Conservation (phyloP, 2,329 filamentous ascomycete genomes). For the Phialocephala subalpina region DNA sequence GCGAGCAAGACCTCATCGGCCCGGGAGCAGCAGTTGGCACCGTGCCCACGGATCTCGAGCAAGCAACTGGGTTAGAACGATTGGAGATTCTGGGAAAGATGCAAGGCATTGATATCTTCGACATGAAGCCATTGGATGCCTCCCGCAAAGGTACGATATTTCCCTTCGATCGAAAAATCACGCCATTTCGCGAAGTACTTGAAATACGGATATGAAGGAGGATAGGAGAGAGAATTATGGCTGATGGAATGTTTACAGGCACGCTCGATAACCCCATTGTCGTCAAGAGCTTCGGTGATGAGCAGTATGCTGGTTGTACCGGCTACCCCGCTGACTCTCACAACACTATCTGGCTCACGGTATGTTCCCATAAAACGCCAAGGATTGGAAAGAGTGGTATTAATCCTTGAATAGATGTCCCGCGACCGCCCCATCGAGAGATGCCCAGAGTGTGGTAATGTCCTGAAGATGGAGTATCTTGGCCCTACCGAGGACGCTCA, state of each 20-base stretch:
- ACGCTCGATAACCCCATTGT: conserved; percentile 90
- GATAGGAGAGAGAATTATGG: conserved; percentile 20
- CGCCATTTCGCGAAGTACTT: conserved; percentile 18
- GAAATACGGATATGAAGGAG: background rate
- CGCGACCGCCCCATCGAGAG: conserved; percentile 91
- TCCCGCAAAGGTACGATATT: conserved; percentile 75
- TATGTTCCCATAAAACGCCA: conserved; percentile 53
- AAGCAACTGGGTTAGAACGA: conserved; percentile 97
- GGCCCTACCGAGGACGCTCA: conserved; percentile 75
- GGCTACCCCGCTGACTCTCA: conserved; percentile 93
- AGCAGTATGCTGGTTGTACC: conserved; percentile 97
- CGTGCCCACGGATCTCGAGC: conserved; percentile 92
- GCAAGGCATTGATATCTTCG: conserved; percentile 97
- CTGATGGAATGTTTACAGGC: conserved; percentile 57
- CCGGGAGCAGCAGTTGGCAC: conserved; percentile 84
- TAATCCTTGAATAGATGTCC: conserved; percentile 68
- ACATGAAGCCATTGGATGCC: conserved; percentile 95
- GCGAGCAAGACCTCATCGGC: conserved; percentile 81
- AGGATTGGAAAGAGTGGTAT: background rate
- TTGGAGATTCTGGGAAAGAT: conserved; percentile 99
- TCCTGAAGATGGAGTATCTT: conserved; percentile 98
- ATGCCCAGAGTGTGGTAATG: conserved; percentile 95
- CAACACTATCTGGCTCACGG: conserved; percentile 87
- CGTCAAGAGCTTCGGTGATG: conserved; percentile 90
- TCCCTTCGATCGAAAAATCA: conserved; percentile 20